Percentiles rank a stretch among this genome's conserved stretches.
Conservation (phyloP, 2,329 filamentous ascomycete species). For the Ampelomyces quisqualis region DNA sequence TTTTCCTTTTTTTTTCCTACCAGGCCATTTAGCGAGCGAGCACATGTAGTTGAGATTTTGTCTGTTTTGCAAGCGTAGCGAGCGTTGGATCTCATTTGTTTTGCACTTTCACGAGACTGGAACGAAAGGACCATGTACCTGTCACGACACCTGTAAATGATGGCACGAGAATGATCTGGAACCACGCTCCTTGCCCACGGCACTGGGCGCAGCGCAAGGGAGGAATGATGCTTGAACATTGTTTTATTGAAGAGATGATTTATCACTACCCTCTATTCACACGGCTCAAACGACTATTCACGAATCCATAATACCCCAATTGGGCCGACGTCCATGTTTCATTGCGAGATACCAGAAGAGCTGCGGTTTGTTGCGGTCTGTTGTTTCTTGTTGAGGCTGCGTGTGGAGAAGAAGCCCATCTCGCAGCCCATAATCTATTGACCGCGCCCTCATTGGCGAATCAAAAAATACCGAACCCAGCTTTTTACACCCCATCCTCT, state of each 20-base stretch:
- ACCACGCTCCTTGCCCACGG: background rate
- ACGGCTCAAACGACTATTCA: slow-evolving; percentile 4
- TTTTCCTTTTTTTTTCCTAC: slow-evolving; percentile 13
- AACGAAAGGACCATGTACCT: slow-evolving; percentile 22
- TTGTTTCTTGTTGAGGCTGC: background rate
- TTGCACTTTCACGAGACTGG: slow-evolving; percentile 10
- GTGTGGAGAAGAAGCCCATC: too few relatives aligned
- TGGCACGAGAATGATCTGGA: slow-evolving; percentile 9
- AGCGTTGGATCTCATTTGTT: slow-evolving; percentile 38
- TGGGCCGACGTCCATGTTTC: slow-evolving; percentile 6
- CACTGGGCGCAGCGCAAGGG: background rate
- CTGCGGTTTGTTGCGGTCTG: background rate
- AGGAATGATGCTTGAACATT: slow-evolving; percentile 1
- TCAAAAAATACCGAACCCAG: too few relatives aligned
- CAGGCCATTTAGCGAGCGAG: slow-evolving; percentile 27
- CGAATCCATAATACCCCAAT: slow-evolving; percentile 15
- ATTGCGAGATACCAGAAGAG: slow-evolving; percentile 15
- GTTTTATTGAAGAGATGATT: slow-evolving; percentile 19
- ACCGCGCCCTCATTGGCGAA: slow-evolving; percentile 13
- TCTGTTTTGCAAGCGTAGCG: slow-evolving; percentile 36
- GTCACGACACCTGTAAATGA: slow-evolving; percentile 24
- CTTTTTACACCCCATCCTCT: too few relatives aligned
- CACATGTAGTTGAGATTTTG: slow-evolving; percentile 33
- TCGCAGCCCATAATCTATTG: slow-evolving; percentile 8
- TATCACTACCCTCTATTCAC: slow-evolving; percentile 1